Evolutionary conservation across 805 yeast species (phyloP), one percentile per base, ranked within the genome.

Genomic region (Tetrapisispora pingtungensis): DNA sequence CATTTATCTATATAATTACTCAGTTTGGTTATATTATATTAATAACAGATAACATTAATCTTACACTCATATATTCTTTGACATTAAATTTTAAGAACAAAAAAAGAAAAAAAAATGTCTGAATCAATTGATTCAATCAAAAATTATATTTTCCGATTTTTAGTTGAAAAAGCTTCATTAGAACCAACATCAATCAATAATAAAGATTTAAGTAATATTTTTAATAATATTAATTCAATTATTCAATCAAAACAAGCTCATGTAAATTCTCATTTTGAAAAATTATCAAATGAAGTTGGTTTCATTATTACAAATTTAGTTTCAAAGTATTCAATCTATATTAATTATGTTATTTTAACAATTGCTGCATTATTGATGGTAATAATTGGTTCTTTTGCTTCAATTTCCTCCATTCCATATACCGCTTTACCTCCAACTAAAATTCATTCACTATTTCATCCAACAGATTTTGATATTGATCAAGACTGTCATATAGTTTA

Each of bases 361-460:
- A 27, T 54, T 4, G 34, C 61, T 27, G 60, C 66, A 1, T 40
- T 64, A 6, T 42, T 57, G 0, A 44, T 71, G 27, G 56, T 67
- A 1, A 46, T 59, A 3, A 10, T 66, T 18, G 74, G 73, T 1
- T 49, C 68, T 15, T 62, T 61, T 46, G 56, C 64, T 5, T 59
- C 72, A 0, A 42, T 71, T 3, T 56, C 49, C 1, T 50, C 57
- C 7, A 55, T 58, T 28, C 62, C 62, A 17, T 50, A 48, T 20
- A 58, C 59, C 31, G 59, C 62, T 17, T 43, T 56, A 41, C 58
- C 62, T 26, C 71, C 75, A 18, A 59, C 57, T 10, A 55, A 50
- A 12, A 41, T 56, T 8, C 72, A 70, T 51, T 68, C 67, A 1
- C 45, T 69, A 36, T 71, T 67, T 51, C 74, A 71, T 51, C 70